phyloP scores from a whole-genome alignment of 2,329 filamentous ascomycete species.

The Apiospora koreana region DNA sequence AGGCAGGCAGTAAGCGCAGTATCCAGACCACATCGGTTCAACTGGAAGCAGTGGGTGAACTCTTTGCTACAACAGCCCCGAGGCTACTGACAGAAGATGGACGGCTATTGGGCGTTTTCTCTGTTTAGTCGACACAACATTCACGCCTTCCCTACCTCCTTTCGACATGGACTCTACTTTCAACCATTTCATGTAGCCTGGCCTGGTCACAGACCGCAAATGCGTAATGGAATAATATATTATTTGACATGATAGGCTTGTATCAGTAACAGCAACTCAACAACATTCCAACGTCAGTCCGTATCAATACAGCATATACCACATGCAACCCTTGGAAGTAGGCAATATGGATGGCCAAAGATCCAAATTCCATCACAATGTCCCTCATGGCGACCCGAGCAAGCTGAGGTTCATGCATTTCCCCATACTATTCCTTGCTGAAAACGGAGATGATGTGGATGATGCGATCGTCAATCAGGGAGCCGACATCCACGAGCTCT shows the following conservation, averaged over 20 bases:
- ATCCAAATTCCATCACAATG: not conserved
- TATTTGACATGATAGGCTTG: too few relatives aligned
- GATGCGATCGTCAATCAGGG: not conserved
- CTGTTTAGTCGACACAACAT: too few relatives aligned
- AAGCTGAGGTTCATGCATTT: not conserved
- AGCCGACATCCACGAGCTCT: constrained; percentile 12
- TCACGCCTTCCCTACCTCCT: too few relatives aligned
- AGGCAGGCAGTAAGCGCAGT: not conserved
- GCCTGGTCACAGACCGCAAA: too few relatives aligned
- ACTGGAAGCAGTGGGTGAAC: not conserved
- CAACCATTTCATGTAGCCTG: too few relatives aligned
- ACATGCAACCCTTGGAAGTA: not conserved
- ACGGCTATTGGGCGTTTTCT: too few relatives aligned
- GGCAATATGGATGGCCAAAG: not conserved
- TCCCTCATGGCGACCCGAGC: not conserved
- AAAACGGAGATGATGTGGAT: not conserved
- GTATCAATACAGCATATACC: not conserved
- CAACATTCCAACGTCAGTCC: not conserved
- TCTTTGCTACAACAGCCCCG: too few relatives aligned
- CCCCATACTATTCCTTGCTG: not conserved
- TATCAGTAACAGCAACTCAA: not conserved
- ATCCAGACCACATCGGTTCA: not conserved
- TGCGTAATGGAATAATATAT: too few relatives aligned
- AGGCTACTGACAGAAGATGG: too few relatives aligned
- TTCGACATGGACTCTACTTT: too few relatives aligned